Base-by-base conservation (phyloP, 2,329 filamentous ascomycete species). In the Fusarium concolor region DNA sequence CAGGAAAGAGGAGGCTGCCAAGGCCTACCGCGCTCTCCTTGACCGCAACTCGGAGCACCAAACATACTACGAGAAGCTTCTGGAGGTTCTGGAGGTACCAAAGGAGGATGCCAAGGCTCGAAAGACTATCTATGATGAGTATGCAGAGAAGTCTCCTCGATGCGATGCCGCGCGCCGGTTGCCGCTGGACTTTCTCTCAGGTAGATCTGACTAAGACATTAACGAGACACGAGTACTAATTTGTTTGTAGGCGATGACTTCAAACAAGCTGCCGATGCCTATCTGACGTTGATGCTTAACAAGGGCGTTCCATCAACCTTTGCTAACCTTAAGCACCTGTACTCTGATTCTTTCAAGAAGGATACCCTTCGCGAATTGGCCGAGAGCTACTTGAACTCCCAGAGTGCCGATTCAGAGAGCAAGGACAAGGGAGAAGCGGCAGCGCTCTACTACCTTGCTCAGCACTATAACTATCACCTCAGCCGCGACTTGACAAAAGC, bases 261-360 rank as follows among this genome's bases (percentile, higher is more conserved):
- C 82, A 87, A 87, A 75, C 81, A 89, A 71, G 90, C 92, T 24
- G 94, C 92, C 10, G 90, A 94, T 76, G 80, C 83, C 22, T 99
- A 99, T 77, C 79, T 99, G 63, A 86, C 90, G 50, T 85, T 90
- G 29, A 96, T 96, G 91, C 85, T 99, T 57, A 89, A 92, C 79
- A 97, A 95, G 80, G 96, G 95, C 12, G 92, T 98, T 6, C 95
- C 96, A 2, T 99, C 96, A 4, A 94, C 95, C 5, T 99, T 99
- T 79, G 94, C 94, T 35, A 99, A 98, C 79, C 86, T 99, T 63
- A 99, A 99, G 83, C 90, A 96, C 70, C 86, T 99, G 22, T 99
- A 98, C 82, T 85, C 85, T 15, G 90, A 97, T 77, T 71, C 86
- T 1, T 86, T 81, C 71, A 99, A 99, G 83, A 92, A 90, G 76